A percentile compares a stretch with the other conserved stretches of the same genome.
These are phyloP conservation scores for Agaricus bisporus DNA, from an alignment of 768 basidiomycete genomes.

Conservation along the genomic window DNA sequence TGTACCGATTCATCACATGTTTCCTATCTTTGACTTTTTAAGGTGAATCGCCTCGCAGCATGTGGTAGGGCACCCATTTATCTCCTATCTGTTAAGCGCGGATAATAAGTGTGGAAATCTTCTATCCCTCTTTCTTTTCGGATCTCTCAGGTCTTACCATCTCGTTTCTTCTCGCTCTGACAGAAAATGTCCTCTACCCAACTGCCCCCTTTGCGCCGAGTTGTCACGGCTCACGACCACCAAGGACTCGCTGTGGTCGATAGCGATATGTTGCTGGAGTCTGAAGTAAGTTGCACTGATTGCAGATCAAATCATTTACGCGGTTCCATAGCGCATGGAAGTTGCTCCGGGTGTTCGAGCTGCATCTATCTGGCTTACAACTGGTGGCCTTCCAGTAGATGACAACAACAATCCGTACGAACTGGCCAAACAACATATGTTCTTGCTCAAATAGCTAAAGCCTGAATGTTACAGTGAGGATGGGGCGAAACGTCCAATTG, in stretches of 20 bases:
- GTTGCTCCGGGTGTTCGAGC: slow-evolving; percentile 28
- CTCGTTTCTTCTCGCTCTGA: slow-evolving; percentile 8
- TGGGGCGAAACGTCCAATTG: slow-evolving; percentile 36
- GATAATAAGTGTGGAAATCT: slow-evolving; percentile 3
- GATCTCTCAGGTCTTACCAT: slow-evolving; percentile 6
- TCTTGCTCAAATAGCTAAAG: neutral
- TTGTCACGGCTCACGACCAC: slow-evolving; percentile 44
- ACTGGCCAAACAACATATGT: neutral
- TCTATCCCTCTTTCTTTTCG: neutral
- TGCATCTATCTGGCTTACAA: slow-evolving; percentile 43
- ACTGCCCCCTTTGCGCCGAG: slow-evolving; percentile 37
- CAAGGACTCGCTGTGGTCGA: slow-evolving; percentile 35
- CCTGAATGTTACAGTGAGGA: slow-evolving; percentile 34
- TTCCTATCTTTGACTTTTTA: neutral
- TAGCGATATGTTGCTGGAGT: slow-evolving; percentile 24
- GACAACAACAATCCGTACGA: slow-evolving; percentile 45
- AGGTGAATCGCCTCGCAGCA: neutral
- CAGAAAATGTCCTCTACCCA: slow-evolving; percentile 16
- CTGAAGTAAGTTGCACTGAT: slow-evolving; percentile 20
- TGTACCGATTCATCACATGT: slow-evolving; percentile 6
- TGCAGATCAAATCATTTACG: neutral
- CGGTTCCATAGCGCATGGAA: slow-evolving; percentile 23
- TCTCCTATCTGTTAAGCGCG: slow-evolving; percentile 2
- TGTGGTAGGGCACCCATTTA: slow-evolving; percentile 3
- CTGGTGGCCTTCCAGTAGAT: slow-evolving; percentile 40